These are phyloP conservation scores for Pythium phragmitis DNA, from an alignment of 352 stramenopile species.

Conservation along the genomic window DNA sequence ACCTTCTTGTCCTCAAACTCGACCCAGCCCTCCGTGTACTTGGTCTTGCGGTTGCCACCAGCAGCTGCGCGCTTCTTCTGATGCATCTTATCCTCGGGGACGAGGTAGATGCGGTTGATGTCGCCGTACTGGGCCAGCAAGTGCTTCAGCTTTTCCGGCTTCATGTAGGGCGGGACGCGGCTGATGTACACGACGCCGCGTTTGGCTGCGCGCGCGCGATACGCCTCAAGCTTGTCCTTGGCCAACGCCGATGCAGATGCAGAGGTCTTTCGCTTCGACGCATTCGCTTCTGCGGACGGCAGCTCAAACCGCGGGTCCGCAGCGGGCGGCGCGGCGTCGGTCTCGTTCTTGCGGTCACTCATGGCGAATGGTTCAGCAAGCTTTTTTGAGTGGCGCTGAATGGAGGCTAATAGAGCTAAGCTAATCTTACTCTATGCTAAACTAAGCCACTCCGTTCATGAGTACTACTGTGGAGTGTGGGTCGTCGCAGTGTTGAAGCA, in stretches of 20 bases:
- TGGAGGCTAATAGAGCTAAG: constrained; percentile 1
- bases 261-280: constrained; percentile 22
- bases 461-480: constrained; percentile 3
- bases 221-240: constrained; percentile 27
- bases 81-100: constrained; percentile 93
- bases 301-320: constrained; percentile 8
- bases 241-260: constrained; percentile 10
- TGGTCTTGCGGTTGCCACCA: constrained; percentile 88
- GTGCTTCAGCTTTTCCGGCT: constrained; percentile 93
- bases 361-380: constrained; percentile 2
- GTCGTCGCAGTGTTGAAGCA: constrained; percentile 15
- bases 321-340: background rate
- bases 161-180: constrained; percentile 96
- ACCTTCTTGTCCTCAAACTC: constrained; percentile 98
- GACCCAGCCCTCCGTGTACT: constrained; percentile 97
- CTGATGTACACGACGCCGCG: constrained; percentile 90
- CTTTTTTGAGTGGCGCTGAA: constrained; percentile 14
- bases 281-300: background rate
- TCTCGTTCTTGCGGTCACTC: constrained; percentile 9
- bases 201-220: constrained; percentile 24
- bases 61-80: constrained; percentile 89
- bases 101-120: constrained; percentile 96
- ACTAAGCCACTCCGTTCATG: background rate
- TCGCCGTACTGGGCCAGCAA: constrained; percentile 91
- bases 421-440: background rate